Base-by-base conservation (phyloP, 768 basidiomycete genomes). In the Pilatotrama ljubarskyi region DNA sequence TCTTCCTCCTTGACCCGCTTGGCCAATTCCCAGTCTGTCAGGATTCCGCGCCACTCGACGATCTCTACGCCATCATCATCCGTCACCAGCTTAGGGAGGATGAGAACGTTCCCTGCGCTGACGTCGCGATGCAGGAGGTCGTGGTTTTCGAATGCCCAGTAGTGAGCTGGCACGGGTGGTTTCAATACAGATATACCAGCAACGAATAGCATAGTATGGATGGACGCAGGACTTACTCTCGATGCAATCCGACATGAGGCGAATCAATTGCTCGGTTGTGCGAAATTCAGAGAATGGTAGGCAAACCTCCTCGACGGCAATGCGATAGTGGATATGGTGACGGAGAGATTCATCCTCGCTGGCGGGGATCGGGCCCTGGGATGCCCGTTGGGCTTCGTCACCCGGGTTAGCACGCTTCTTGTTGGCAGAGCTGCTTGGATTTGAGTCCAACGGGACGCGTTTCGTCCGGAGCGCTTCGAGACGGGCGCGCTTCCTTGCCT, bases 301-400 rank as follows among this genome's bases (percentile, higher is more conserved):
- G 41, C 55, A 60, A 6, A 64, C 55, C 40, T 64, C 55, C 10
- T 56, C 14, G 13, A 58, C 44, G 7, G 42, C 58, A 17, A 64
- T 43, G 22, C 63, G 59, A 32, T 61, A 64, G 26, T 64, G 63
- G 6, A 32, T 36, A 15, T 44, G 24, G 18, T 44, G 37, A 9
- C 50, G 49, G 25, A 42, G 51, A 20, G 37, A 24, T 29, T n/a
- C 42, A 10, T 13, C 22, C 43, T 15, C 42, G 36, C 10, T 15
- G 36, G 9, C 20, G 17, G 10, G 36, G 9, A 32, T 11, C 3
- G n/a, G 18, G 0, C 37, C 18, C 40, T 1, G 25, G 17, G 48
- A 32, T 13, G 14, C 48, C 5, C 18, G 40, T 11, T 53, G 4
- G 4, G 52, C 52, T 9, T 32, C 49, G 20, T 17, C 17, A 10